These are phyloP conservation scores for Apiospora hydei DNA, from an alignment of 2,329 filamentous ascomycete genomes.

Conservation along the genomic window DNA sequence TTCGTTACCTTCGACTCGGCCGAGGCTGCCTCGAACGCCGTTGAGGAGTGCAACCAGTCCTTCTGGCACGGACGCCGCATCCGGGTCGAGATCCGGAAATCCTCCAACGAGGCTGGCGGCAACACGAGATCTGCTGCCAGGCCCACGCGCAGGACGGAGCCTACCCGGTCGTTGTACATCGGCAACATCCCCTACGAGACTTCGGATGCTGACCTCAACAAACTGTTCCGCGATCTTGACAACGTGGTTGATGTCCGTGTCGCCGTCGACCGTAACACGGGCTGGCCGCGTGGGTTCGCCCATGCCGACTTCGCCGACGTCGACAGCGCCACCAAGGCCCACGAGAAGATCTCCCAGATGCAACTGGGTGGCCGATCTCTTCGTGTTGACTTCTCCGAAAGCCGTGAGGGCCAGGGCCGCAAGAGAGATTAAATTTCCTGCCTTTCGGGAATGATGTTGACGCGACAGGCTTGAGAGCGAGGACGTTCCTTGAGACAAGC, in stretches of 20 bases:
- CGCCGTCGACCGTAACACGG: constrained; percentile 81
- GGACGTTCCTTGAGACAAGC: background rate
- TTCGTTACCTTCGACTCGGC: constrained; percentile 37
- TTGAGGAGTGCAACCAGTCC: constrained; percentile 37
- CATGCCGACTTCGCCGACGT: constrained; percentile 81
- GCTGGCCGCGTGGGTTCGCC: constrained; percentile 82
- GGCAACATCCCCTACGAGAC: constrained; percentile 89
- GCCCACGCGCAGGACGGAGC: constrained; percentile 38
- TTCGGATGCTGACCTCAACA: constrained; percentile 82
- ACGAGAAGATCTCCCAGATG: constrained; percentile 61
- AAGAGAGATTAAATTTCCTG: too few relatives aligned
- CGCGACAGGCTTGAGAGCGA: background rate
- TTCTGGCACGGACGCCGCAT: constrained; percentile 46
- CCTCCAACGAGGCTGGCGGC: constrained; percentile 36
- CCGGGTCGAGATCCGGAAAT: constrained; percentile 33
- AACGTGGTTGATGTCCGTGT: constrained; percentile 81
- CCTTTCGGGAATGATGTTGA: background rate
- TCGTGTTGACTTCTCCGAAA: constrained; percentile 67
- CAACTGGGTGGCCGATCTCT: constrained; percentile 71
- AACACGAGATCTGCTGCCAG: background rate
- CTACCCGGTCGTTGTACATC: constrained; percentile 76
- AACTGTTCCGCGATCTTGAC: constrained; percentile 73
- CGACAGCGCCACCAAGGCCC: constrained; percentile 68
- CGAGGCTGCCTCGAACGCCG: constrained; percentile 33
- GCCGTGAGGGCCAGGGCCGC: constrained; percentile 7